Percentiles rank a stretch among this genome's conserved stretches.
Conservation (phyloP, 805 yeast species). For the Candida qinlingensis region DNA sequence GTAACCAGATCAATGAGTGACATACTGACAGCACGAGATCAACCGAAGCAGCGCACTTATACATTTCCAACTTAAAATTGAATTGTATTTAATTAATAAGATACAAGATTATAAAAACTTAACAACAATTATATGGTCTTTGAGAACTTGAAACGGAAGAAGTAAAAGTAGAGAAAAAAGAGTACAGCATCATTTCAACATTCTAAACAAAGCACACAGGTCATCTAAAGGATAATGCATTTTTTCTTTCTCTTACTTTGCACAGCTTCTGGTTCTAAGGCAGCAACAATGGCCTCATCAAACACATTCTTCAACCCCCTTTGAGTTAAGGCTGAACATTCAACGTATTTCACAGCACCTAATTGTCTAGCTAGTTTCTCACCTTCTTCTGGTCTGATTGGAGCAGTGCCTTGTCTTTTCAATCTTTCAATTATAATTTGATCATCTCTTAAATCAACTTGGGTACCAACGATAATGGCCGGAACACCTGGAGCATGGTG, state of each 20-base stretch:
- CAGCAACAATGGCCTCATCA: constrained; percentile 98
- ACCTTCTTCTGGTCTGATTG: constrained; percentile 83
- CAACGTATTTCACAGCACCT: constrained; percentile 94
- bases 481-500: constrained; percentile 99
- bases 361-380: constrained; percentile 90
- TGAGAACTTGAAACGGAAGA: neutral
- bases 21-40: too few relatives aligned
- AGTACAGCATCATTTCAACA: neutral
- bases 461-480: constrained; percentile 94
- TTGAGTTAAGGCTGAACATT: constrained; percentile 96
- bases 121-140: neutral
- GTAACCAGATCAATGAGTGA: too few relatives aligned
- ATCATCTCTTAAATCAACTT: constrained; percentile 90
- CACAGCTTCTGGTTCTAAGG: constrained; percentile 92
- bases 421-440: constrained; percentile 85
- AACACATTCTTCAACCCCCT: constrained; percentile 96
- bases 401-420: constrained; percentile 83
- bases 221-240: constrained; percentile 60
- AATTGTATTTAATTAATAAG: neutral
- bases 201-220: neutral
- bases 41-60: too few relatives aligned
- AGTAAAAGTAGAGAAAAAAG: neutral
- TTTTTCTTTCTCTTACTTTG: constrained; percentile 68
- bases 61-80: neutral
- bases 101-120: neutral